Evolutionary conservation across 257 asterid genomes (phyloP).

Genomic region (Solanum chiquidenum): DNA sequence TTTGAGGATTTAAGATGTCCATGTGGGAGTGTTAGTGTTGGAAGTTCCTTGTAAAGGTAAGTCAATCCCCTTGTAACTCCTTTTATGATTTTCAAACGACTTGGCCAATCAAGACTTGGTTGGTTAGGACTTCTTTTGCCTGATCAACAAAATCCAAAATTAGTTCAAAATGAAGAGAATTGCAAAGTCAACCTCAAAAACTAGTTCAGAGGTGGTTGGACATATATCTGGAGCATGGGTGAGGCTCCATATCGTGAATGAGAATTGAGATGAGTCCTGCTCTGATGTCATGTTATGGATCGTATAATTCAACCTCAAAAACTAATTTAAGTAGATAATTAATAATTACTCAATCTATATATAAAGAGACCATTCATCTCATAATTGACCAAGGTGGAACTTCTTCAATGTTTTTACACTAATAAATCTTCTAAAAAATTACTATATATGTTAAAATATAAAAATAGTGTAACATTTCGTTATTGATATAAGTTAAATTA

Average conservation of each 20-base stretch:
- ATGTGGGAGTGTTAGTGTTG: slow-evolving; percentile 37
- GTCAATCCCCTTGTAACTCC: slow-evolving; percentile 48
- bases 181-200: background rate
- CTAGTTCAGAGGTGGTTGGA: background rate
- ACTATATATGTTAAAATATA: background rate
- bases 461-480: too few species aligned
- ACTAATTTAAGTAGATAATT: too few species aligned
- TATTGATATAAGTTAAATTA: background rate
- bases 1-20: slow-evolving; percentile 74
- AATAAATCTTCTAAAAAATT: background rate
- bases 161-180: background rate
- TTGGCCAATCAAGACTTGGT: slow-evolving; percentile 40
- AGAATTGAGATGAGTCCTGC: background rate
- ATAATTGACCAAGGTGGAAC: background rate
- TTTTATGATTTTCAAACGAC: slow-evolving; percentile 43
- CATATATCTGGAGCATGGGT: background rate
- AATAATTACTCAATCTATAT: too few species aligned
- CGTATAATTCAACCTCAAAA: too few species aligned
- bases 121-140: slow-evolving; percentile 30
- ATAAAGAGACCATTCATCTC: background rate
- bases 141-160: background rate
- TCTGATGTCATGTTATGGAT: too few species aligned
- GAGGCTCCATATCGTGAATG: background rate
- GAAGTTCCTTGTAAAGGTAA: slow-evolving; percentile 34
- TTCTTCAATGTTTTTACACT: background rate